A percentile compares a stretch with the other conserved stretches of the same genome.
These are phyloP conservation scores for Mycena crocata DNA, from an alignment of 768 basidiomycete genomes.

Conservation along the genomic window DNA sequence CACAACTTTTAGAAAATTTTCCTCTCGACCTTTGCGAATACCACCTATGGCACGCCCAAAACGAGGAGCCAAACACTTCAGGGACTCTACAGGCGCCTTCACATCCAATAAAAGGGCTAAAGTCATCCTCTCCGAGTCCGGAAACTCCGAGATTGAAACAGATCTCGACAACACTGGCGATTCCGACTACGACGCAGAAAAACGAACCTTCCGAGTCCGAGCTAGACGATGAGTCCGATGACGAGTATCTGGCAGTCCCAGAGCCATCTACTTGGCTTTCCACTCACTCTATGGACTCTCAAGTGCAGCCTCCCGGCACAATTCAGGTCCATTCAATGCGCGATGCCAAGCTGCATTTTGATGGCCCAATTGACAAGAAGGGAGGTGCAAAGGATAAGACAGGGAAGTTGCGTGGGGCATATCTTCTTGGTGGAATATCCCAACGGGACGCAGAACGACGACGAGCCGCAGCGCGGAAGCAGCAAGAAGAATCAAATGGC, in stretches of 20 bases:
- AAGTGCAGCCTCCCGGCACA: neutral
- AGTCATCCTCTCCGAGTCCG: neutral
- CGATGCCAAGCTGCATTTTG: neutral
- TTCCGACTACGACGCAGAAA: neutral
- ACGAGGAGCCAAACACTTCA: neutral
- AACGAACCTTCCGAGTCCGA: neutral
- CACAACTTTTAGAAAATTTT: neutral
- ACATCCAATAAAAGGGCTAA: neutral
- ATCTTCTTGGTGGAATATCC: neutral
- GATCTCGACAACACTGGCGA: neutral
- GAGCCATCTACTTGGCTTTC: neutral
- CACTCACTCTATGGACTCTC: neutral
- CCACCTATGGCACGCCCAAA: slow-evolving; percentile 4
- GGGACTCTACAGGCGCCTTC: neutral
- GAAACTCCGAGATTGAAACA: neutral
- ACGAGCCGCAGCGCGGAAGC: neutral
- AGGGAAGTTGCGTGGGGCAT: neutral
- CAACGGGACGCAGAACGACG: neutral
- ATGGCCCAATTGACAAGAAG: neutral
- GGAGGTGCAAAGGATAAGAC: neutral
- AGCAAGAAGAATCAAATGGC: neutral
- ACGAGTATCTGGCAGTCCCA: neutral
- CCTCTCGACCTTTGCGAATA: slow-evolving; percentile 3
- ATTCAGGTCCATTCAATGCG: neutral
- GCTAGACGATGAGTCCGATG: neutral